Percentiles rank a stretch among this genome's conserved stretches.
Evolutionary conservation across 441 rosid species (phyloP).

Genomic region (Aleurites moluccanus): DNA sequence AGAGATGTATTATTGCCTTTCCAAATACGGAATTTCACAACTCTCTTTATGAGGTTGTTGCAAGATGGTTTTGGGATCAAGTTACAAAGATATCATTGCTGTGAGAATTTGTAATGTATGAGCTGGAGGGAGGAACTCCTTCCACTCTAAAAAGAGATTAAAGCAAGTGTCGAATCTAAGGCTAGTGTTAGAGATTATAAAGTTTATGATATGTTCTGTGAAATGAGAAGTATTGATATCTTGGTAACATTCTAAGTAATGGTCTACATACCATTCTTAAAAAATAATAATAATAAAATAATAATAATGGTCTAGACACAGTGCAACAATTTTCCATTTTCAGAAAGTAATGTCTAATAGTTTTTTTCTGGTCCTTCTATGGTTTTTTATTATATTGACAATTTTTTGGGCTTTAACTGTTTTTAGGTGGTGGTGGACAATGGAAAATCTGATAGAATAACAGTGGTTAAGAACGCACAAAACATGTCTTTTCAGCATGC

Average conservation of each 20-base stretch:
- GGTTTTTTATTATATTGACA: not conserved
- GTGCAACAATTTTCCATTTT: not conserved
- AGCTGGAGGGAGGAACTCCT: no score
- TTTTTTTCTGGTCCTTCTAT: not conserved
- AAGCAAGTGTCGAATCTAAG: no score
- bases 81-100: not conserved
- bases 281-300: no score
- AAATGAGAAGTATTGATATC: no score
- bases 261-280: no score
- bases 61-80: not conserved
- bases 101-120: no score
- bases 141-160: no score
- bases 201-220: no score
- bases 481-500: slow-evolving; percentile 66
- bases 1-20: not conserved
- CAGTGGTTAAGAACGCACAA: slow-evolving; percentile 48
- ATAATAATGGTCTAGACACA: no score
- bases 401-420: not conserved
- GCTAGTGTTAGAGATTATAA: no score
- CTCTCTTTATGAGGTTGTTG: not conserved
- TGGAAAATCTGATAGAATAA: slow-evolving; percentile 91
- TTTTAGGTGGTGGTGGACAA: slow-evolving; percentile 73
- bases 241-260: no score
- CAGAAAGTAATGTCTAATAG: not conserved
- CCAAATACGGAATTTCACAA: not conserved